Base-by-base conservation (phyloP, 1,139 yeast species). In the Suhomyces bolitotheri region DNA sequence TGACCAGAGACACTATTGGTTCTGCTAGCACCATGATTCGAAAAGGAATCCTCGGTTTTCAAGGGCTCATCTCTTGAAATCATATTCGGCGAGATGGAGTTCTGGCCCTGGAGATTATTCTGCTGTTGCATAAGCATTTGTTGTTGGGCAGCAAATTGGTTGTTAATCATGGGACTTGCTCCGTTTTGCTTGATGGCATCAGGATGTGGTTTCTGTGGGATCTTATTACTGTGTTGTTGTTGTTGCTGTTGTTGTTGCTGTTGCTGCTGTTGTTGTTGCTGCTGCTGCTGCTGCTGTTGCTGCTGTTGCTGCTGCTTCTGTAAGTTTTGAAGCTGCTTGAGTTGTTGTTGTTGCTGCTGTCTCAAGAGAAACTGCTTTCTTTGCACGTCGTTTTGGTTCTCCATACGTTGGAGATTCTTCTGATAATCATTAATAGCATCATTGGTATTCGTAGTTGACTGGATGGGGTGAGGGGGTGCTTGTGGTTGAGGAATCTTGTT, bases 381-480 rank as follows among this genome's bases (percentile, higher is more conserved):
- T 33, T 56, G 64, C 25, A 53, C 30, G 38, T 55, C 51, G 33
- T 57, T 56, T 34, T 55, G 63, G 38, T 53, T 53, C 22, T 56
- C 62, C 60, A 56, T 55, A 29, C 54, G 48, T 28, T 54, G 38
- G 25, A 58, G 39, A 33, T 52, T 58, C 41, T 50, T 40, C 39
- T 58, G 64, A 39, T 56, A 56, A 21, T 56, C 63, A 29, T 41
- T 53, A 10, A 56, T 41, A 4, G 56, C 54, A 22, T 54, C 51
- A 16, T 33, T 35, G 13, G 23, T 19, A 16, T 11, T 14, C 10
- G 17, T 26, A 11, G 26, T 11, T 11, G 22, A 13, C 16, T 11
- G 29, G 9, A 10, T 13, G 5, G 23, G 29, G 3, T 27, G 29
- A 4, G 32, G 22, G 9, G 25, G 25, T 1, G 20, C 22, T 11